A percentile compares a stretch with the other conserved stretches of the same genome.
These are phyloP conservation scores for Passalora sequoiae DNA, from an alignment of 2,329 filamentous ascomycete species.

Conservation along the genomic window DNA sequence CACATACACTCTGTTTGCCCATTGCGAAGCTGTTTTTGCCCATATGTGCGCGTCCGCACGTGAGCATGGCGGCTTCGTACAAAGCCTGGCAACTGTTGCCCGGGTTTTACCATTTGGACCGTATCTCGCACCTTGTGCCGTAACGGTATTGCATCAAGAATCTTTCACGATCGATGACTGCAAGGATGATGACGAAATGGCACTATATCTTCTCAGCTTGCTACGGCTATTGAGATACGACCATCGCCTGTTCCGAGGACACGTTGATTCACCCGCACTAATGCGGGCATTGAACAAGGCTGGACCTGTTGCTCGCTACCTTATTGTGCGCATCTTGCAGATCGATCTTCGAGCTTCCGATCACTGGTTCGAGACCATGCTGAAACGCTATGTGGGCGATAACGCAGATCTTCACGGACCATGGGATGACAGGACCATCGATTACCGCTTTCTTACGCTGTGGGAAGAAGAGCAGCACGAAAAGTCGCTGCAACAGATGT, in stretches of 20 bases:
- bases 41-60: constrained; percentile 68
- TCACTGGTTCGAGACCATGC: constrained; percentile 65
- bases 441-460: constrained; percentile 68
- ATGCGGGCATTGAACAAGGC: constrained; percentile 61
- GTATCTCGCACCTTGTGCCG: constrained; percentile 54
- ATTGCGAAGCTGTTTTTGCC: constrained; percentile 70
- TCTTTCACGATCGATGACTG: constrained; percentile 9
- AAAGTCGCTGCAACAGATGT: constrained; percentile 18
- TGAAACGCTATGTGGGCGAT: constrained; percentile 59
- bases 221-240: constrained; percentile 80
- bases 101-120: constrained; percentile 79
- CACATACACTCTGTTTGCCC: constrained; percentile 67
- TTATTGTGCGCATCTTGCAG: constrained; percentile 77
- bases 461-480: constrained; percentile 58
- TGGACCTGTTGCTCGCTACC: constrained; percentile 62
- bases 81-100: constrained; percentile 74
- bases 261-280: constrained; percentile 62
- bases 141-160: constrained; percentile 20
- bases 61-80: constrained; percentile 67
- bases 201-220: constrained; percentile 55
- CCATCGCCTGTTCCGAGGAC: constrained; percentile 58
- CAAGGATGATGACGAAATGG: constrained; percentile 17
- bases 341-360: constrained; percentile 76
- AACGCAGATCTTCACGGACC: constrained; percentile 53
- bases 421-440: constrained; percentile 70